Evolutionary conservation across 108 stramenopile genomes (phyloP), one percentile per base, ranked within the genome.

Genomic region (Pseudonitzschia multiseries): DNA sequence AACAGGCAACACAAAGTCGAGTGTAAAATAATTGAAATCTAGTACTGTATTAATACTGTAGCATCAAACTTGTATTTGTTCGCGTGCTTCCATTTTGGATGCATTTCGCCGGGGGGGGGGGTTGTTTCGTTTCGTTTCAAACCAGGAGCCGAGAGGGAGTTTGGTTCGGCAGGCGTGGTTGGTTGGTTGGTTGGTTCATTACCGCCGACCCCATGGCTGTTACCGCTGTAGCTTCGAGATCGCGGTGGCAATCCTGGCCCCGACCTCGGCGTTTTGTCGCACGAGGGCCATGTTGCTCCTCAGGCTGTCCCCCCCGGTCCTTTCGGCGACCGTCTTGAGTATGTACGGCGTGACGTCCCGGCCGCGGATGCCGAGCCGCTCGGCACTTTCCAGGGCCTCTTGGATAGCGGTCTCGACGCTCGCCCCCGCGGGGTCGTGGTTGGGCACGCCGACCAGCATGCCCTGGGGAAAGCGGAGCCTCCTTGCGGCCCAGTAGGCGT

Each of bases 391-490:
- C 26, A 99, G 70, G 0, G 96, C 97, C 40, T 77, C 69, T 71
- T 89, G 86, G 64, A 98, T 94, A 31, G 96, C 96, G 4, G 57
- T 66, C 67, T 98, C 95, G 22, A 97, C 89, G 65, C 48, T 83
- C n/a, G 48, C 87, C 63, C 89, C 92, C 8, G 93, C 93, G 9
- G 98, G 95, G 76, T 94, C 82, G 48, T 91, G 76, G 78, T 98
- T 98, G 51, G 99, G 99, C 29, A 98, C 97, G 1, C 90, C 98
- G 2, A 99, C 84, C 44, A 99, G 71, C 82, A 94, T 91, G n/a
- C 98, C 97, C 69, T 77, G 74, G 14, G 56, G 31, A 72, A 97
- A 63, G 0, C 81, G 77, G 57, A 97, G 81, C 10, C 81, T 71
- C 36, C 78, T 64, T 5, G 88, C 73, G 12, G 86, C 70, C 41